phyloP scores from a whole-genome alignment of 108 stramenopile genomes.

The Craspedostauros australis region DNA sequence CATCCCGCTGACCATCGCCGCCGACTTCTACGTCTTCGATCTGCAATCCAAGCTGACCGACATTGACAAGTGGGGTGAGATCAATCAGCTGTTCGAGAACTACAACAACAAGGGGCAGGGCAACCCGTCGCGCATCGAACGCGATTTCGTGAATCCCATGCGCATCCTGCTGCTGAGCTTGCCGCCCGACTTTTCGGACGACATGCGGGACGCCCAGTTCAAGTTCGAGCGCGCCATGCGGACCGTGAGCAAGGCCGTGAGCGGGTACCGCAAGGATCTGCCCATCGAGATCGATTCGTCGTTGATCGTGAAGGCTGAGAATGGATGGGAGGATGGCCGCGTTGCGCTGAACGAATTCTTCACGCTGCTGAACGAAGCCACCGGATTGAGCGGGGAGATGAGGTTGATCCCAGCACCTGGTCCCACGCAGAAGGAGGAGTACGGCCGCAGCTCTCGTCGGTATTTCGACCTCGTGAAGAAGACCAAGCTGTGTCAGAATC shows the following conservation, averaged over 20 bases:
- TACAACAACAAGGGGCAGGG: conserved; percentile 58
- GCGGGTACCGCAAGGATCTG: conserved; percentile 59
- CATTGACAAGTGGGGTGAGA: conserved; percentile 59
- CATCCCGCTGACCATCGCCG: conserved; percentile 41
- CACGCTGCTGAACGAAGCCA: conserved; percentile 46
- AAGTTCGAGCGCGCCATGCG: conserved; percentile 63
- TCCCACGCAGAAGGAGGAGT: conserved; percentile 58
- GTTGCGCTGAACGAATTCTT: conserved; percentile 75
- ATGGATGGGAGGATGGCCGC: conserved; percentile 81
- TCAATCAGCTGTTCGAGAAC: conserved; percentile 51
- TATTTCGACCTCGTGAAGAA: conserved; percentile 80
- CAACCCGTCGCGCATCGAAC: conserved; percentile 62
- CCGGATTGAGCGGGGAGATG: conserved; percentile 64
- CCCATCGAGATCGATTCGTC: conserved; percentile 64
- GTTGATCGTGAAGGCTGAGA: conserved; percentile 31
- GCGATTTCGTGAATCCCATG: conserved; percentile 81
- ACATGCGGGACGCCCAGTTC: conserved; percentile 73
- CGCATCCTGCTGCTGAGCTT: conserved; percentile 64
- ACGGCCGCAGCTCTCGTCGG: conserved; percentile 59
- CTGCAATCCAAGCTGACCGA: conserved; percentile 56
- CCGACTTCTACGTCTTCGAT: conserved; percentile 77
- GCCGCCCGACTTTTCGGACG: conserved; percentile 77
- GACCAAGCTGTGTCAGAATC: conserved; percentile 80
- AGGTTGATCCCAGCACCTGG: conserved; percentile 54
- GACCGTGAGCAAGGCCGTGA: conserved; percentile 57